Evolutionary conservation across 768 basidiomycete genomes (phyloP).

Genomic region (Floccularia luteovirens): DNA sequence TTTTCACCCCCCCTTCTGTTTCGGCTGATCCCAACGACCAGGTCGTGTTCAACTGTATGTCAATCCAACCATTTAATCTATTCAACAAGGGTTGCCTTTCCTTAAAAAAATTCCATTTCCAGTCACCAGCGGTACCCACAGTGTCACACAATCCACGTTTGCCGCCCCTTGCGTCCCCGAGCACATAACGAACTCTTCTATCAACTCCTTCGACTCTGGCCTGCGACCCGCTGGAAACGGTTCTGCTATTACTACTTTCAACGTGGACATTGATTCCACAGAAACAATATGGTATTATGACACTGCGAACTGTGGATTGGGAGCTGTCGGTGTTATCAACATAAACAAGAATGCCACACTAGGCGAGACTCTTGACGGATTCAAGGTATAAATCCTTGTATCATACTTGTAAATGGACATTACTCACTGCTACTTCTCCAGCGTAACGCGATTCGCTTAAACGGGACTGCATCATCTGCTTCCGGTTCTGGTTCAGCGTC

Average conservation of each 20-base stretch:
- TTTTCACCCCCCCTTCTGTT: conserved; percentile 41
- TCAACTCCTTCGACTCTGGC: conserved; percentile 54
- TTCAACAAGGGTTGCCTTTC: too few species aligned
- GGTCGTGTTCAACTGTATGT: conserved; percentile 50
- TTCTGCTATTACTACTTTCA: conserved; percentile 34
- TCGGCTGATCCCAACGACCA: conserved; percentile 36
- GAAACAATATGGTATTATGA: conserved; percentile 58
- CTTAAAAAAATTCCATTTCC: conserved; percentile 1
- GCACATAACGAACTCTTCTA: conserved; percentile 34
- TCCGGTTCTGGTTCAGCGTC: conserved; percentile 9
- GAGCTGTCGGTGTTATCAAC: conserved; percentile 60
- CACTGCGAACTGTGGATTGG: conserved; percentile 40
- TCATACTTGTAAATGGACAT: background rate
- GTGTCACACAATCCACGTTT: conserved; percentile 51
- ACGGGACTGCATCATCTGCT: too few species aligned
- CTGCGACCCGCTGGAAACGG: conserved; percentile 42
- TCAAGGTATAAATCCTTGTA: conserved; percentile 27
- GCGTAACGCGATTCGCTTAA: conserved; percentile 51
- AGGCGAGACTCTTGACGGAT: conserved; percentile 36
- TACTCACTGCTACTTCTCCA: conserved; percentile 13
- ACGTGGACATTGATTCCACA: conserved; percentile 37
- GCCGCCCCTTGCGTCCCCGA: conserved; percentile 44
- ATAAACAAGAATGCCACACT: conserved; percentile 33
- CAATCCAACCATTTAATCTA: background rate
- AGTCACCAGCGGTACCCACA: conserved; percentile 48